Evolutionary conservation across 2,329 filamentous ascomycete species (phyloP).

Genomic region (Penicillium palitans): DNA sequence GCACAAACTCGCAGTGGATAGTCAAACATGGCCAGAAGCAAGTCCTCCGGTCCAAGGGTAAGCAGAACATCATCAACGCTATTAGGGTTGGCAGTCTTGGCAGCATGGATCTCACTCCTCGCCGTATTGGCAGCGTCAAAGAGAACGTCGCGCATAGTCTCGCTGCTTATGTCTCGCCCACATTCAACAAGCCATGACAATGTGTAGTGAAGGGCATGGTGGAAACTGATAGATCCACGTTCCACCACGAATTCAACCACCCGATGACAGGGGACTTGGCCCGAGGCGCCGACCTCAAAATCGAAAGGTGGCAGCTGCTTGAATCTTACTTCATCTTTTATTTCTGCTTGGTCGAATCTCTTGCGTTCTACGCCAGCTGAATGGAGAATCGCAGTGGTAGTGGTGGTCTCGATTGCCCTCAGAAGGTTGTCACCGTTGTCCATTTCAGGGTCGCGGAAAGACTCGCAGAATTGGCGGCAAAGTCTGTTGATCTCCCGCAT

Average conservation of each 20-base stretch:
- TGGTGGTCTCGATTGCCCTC: conserved; percentile 66
- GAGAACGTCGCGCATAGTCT: conserved; percentile 67
- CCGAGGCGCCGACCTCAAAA: conserved; percentile 60
- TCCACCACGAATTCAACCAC: conserved; percentile 88
- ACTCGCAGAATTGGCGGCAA: conserved; percentile 82
- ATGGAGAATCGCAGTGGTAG: conserved; percentile 82
- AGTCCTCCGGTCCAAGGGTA: conserved; percentile 64
- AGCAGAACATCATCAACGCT: conserved; percentile 61
- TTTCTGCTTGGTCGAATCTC: conserved; percentile 81
- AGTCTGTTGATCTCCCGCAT: conserved; percentile 93
- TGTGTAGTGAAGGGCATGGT: conserved; percentile 94
- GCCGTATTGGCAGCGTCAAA: conserved; percentile 65
- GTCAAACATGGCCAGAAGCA: conserved; percentile 85
- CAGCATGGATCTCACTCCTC: conserved; percentile 56
- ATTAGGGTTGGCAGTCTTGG: conserved; percentile 50
- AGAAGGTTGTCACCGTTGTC: conserved; percentile 67
- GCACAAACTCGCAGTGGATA: conserved; percentile 90
- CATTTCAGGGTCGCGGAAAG: conserved; percentile 71
- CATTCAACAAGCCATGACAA: conserved; percentile 94
- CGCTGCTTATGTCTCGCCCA: conserved; percentile 70
- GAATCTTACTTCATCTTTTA: conserved; percentile 83
- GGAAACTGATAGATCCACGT: conserved; percentile 90
- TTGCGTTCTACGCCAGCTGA: conserved; percentile 85
- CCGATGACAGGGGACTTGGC: conserved; percentile 56
- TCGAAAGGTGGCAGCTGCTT: conserved; percentile 76